Base-by-base conservation (phyloP, 495 filamentous ascomycete genomes). In the Annulohypoxylon moriforme region DNA sequence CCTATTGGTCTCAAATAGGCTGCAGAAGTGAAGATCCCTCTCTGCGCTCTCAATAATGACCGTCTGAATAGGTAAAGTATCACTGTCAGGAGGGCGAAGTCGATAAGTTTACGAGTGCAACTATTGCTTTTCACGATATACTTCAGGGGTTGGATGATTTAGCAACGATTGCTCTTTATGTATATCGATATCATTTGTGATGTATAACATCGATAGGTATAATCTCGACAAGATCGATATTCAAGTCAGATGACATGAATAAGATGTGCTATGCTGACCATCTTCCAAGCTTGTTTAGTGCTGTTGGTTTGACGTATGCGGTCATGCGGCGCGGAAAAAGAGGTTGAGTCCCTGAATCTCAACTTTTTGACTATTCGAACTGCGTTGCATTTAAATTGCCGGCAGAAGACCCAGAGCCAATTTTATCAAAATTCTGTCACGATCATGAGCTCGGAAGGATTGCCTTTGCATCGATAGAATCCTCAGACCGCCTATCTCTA, bases 171-270 rank as follows among this genome's bases (percentile, higher is more conserved):
- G 14, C 9, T 8, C 11, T 52, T n/a, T 24, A 14, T 2, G 13
- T 25, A 1, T 14, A 1, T 44, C 5, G 11, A 31, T 53, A 53
- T 44, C n/a, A 44, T 44, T 16, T 44, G 22, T 24, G 18, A 36
- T 42, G 10, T 49, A 25, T 44, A 44, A 44, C 16, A n/a, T 18
- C 13, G 50, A 42, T 55, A 60, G n/a, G 9, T 47, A 20, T 42
- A 44, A 44, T 13, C 40, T 18, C 13, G 52, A 44, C 44, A 55
- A 47, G 56, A 64, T 60, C 18, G 24, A n/a, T 3, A 40, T 44
- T 57, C 40, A 59, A 33, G 42, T 69, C 67, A 69, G 53, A 42
- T 69, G 67, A 69, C 60, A 47, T 18, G 52, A 44, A 34, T 14
- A 14, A n/a, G 44, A 69, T 69, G 67, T 64, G 55, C 40, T 63